A percentile compares a stretch with the other conserved stretches of the same genome.
Conservation (phyloP, 2,329 filamentous ascomycete genomes). For the Pyricularia pennisetigena region DNA sequence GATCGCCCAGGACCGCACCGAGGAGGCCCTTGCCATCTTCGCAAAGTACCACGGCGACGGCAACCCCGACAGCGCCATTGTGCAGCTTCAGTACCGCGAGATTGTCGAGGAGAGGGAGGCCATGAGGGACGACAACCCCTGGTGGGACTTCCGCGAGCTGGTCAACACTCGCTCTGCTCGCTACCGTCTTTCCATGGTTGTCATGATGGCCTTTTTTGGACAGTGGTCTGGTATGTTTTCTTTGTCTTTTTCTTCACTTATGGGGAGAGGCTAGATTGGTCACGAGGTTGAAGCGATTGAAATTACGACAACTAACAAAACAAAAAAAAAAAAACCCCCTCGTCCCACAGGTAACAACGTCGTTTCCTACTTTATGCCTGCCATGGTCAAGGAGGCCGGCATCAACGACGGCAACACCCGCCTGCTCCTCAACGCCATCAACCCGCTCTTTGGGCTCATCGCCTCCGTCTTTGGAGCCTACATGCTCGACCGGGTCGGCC, state of each 20-base stretch:
- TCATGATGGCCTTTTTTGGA: slow-evolving; percentile 42
- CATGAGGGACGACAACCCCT: slow-evolving; percentile 43
- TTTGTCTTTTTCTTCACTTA: too few species aligned
- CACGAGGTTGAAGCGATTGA: too few species aligned
- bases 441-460: slow-evolving; percentile 45
- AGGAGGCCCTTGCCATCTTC: slow-evolving; percentile 16
- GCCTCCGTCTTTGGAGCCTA: slow-evolving; percentile 35
- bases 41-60: slow-evolving; percentile 17
- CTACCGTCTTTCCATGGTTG: slow-evolving; percentile 38
- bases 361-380: slow-evolving; percentile 18
- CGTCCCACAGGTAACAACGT: slow-evolving; percentile 23
- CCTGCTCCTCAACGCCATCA: slow-evolving; percentile 29
- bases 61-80: slow-evolving; percentile 29
- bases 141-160: slow-evolving; percentile 49
- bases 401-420: slow-evolving; percentile 6
- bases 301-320: too few species aligned
- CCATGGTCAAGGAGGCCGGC: slow-evolving; percentile 9
- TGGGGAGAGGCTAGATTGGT: too few species aligned
- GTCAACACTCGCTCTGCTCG: slow-evolving; percentile 34
- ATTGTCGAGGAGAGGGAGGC: slow-evolving; percentile 36
- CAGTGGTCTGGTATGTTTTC: slow-evolving; percentile 29
- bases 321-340: too few species aligned
- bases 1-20: slow-evolving; percentile 13
- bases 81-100: slow-evolving; percentile 46
- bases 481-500: slow-evolving; percentile 21